A percentile compares a stretch with the other conserved stretches of the same genome.
These are phyloP conservation scores for Tuber indicum DNA, from an alignment of 495 filamentous ascomycete species.

Conservation along the genomic window DNA sequence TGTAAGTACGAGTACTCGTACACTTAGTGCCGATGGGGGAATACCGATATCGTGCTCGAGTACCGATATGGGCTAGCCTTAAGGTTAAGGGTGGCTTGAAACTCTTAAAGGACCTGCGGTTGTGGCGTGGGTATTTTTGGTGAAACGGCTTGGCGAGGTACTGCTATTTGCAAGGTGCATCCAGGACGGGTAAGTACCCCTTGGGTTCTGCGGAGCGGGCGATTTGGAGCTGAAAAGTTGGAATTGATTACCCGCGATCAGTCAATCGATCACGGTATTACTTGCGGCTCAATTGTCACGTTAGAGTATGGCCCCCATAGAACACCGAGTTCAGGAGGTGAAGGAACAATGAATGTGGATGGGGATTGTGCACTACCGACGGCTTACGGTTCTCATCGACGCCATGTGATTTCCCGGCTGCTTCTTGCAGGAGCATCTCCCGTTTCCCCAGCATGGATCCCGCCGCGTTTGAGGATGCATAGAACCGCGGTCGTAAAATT, in stretches of 20 bases:
- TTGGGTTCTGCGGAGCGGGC: neutral
- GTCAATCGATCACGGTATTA: neutral
- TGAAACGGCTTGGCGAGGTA: neutral
- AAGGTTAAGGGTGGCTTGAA: neutral
- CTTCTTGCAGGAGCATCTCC: conserved; percentile 1
- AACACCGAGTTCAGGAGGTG: neutral
- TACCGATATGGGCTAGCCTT: neutral
- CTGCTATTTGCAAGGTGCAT: neutral
- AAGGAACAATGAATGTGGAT: neutral
- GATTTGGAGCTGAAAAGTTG: neutral
- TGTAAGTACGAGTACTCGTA: neutral
- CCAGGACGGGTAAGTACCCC: neutral
- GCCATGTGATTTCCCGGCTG: neutral
- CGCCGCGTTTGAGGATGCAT: neutral
- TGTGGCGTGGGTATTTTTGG: conserved; percentile 6
- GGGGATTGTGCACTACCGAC: neutral
- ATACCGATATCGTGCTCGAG: neutral
- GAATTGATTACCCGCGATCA: neutral
- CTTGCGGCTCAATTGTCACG: neutral
- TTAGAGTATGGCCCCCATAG: neutral
- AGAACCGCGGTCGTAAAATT: neutral
- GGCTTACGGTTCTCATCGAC: neutral
- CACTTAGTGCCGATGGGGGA: neutral
- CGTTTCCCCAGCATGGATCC: neutral
- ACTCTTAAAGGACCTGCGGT: neutral